Evolutionary conservation across 441 rosid species (phyloP), one percentile per base, ranked within the genome.

Genomic region (Erodium trifolium): DNA sequence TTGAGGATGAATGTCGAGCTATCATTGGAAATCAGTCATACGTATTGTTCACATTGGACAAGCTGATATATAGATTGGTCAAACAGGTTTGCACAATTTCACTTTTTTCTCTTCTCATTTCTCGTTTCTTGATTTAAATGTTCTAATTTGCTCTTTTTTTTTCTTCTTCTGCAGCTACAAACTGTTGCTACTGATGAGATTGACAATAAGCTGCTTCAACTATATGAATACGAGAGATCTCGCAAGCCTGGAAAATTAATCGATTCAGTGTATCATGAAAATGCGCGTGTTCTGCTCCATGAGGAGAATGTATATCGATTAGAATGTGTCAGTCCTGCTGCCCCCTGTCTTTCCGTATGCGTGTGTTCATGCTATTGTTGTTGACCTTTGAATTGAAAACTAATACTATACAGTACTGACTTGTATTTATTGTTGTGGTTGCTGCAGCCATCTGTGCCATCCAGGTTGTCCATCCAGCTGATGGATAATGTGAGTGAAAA

Each of bases 271-370:
- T 88, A 89, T 80, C 89, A 89, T 59, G 96, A 87, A 75, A 92
- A 95, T 82, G 80, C 93, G 4, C 89, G 93, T 41, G 88, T 92
- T 65, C 92, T 92, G 73, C 90, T 95, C 65, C 96, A 89, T 5
- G 97, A 92, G 67, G 97, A 95, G 79, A 84, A 84, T 73, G 86
- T 95, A 67, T 92, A 90, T 78, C 96, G 98, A 65, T 77, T 92
- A 27, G 92, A 90, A 87, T 87, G 93, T 79, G 99, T 95, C 85
- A 55, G 99, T 81, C 63, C 18, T 78, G 37, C 37, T 34, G 37
- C 5, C 5, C 37, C 37, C 4, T 34, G 5, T 68, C 34, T 35
- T 14, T 68, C 37, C 5, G 37, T 34, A 5, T 34, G 37, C 5
- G 37, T 34, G 37, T 35, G 14, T 62, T 64, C 47, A 12, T 3